A percentile compares a stretch with the other conserved stretches of the same genome.
Evolutionary conservation across 768 basidiomycete species (phyloP).

Genomic region (Boletus eberwhitei): DNA sequence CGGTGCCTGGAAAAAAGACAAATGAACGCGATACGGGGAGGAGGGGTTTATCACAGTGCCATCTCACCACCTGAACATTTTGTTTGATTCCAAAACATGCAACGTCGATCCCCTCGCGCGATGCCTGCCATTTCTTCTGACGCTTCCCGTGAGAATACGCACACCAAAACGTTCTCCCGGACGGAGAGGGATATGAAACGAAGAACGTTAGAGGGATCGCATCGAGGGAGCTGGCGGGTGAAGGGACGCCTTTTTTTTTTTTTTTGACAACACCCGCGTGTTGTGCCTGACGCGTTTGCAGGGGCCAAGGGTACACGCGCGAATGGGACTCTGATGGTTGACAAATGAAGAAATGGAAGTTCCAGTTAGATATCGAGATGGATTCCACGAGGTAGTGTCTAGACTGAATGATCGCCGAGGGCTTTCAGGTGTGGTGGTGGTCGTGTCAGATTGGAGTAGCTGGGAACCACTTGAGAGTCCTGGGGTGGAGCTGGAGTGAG

Average conservation of each 20-base stretch:
- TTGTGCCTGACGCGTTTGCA: neutral
- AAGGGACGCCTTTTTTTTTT: neutral
- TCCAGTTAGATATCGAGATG: neutral
- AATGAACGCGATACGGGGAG: neutral
- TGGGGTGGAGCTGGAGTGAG: no score
- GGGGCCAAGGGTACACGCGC: neutral
- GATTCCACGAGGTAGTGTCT: neutral
- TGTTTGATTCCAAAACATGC: neutral
- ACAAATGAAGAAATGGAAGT: neutral
- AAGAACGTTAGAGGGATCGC: constrained; percentile 1
- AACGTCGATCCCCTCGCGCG: neutral
- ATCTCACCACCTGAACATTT: neutral
- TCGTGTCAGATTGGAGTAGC: no score
- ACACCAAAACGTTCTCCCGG: neutral
- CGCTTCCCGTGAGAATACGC: neutral
- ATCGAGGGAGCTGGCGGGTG: constrained; percentile 1
- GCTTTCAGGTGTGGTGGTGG: neutral
- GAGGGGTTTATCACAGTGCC: neutral
- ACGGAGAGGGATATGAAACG: no score
- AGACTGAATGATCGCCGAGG: no score
- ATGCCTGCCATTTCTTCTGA: neutral
- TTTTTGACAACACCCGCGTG: neutral
- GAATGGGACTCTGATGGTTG: neutral
- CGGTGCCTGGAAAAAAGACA: no score
- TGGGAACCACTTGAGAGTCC: no score